phyloP scores from a whole-genome alignment of 2,329 filamentous ascomycete genomes.

The Ophiostoma sp. region DNA sequence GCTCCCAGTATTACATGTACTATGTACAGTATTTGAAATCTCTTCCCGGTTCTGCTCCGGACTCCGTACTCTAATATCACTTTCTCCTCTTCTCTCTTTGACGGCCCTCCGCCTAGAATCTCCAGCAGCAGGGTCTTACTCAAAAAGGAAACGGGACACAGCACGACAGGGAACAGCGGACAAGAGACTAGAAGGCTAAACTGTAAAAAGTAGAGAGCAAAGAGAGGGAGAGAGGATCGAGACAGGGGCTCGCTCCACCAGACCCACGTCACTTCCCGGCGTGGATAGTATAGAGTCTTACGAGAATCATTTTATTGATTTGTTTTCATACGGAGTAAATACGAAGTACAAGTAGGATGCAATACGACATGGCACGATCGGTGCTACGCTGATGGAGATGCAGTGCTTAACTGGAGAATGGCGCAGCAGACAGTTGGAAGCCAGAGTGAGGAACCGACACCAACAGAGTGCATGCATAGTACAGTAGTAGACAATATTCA shows the following conservation, averaged over 20 bases:
- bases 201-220: neutral
- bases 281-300: neutral
- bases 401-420: neutral
- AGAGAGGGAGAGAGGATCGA: neutral
- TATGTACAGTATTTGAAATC: neutral
- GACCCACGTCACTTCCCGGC: neutral
- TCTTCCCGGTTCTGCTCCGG: neutral
- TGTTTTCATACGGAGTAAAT: neutral
- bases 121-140: constrained; percentile 6
- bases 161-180: neutral
- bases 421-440: neutral
- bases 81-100: neutral
- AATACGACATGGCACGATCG: constrained; percentile 2
- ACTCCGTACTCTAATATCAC: no score
- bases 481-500: no score
- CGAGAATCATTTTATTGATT: neutral
- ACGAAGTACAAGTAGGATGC: neutral
- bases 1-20: no score
- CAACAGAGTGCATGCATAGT: neutral
- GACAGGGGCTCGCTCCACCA: constrained; percentile 9
- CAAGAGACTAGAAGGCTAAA: neutral
- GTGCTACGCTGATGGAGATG: neutral
- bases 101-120: neutral
- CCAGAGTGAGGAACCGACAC: neutral
- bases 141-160: neutral